Conservation (phyloP, 768 basidiomycete species). For the Tricholoma matsutake region DNA sequence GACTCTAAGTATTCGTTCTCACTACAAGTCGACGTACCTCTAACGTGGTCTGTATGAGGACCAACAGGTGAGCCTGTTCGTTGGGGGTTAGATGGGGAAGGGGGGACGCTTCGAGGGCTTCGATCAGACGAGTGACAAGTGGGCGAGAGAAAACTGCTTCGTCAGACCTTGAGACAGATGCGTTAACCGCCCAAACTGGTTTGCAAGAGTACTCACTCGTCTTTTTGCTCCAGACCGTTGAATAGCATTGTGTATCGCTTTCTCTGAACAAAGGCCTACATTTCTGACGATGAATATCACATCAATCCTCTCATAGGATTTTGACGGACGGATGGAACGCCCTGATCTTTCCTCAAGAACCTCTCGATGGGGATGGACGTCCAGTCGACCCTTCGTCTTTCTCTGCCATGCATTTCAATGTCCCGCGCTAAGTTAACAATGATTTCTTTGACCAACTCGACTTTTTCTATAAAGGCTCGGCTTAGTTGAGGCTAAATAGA, state of each 20-base stretch:
- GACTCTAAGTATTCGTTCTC: slow-evolving; percentile 1
- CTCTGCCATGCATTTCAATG: slow-evolving; percentile 24
- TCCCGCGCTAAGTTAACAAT: slow-evolving; percentile 62
- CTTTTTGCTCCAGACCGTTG: slow-evolving; percentile 35
- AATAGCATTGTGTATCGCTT: slow-evolving; percentile 57
- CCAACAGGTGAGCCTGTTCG: slow-evolving; percentile 81
- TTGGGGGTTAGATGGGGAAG: slow-evolving; percentile 71
- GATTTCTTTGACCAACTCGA: slow-evolving; percentile 81
- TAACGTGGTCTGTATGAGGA: slow-evolving; percentile 82
- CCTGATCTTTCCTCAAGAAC: slow-evolving; percentile 42
- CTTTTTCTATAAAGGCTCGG: slow-evolving; percentile 54
- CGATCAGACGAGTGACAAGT: slow-evolving; percentile 58
- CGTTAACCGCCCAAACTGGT: slow-evolving; percentile 3
- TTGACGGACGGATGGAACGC: slow-evolving; percentile 15
- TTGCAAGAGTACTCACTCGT: slow-evolving; percentile 40
- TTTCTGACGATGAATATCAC: slow-evolving; percentile 3
- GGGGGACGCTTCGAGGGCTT: slow-evolving; percentile 57
- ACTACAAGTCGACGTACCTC: slow-evolving; percentile 47
- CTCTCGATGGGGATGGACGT: slow-evolving; percentile 54
- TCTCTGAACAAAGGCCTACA: slow-evolving; percentile 18
- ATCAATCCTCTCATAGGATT: slow-evolving; percentile 1
- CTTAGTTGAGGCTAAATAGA: not conserved
- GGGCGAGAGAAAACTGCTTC: slow-evolving; percentile 59
- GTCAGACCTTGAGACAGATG: slow-evolving; percentile 37
- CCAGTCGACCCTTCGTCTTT: slow-evolving; percentile 33